Evolutionary conservation across 495 filamentous ascomycete genomes (phyloP), one percentile per base, ranked within the genome.

Genomic region (Talaromyces adpressus): DNA sequence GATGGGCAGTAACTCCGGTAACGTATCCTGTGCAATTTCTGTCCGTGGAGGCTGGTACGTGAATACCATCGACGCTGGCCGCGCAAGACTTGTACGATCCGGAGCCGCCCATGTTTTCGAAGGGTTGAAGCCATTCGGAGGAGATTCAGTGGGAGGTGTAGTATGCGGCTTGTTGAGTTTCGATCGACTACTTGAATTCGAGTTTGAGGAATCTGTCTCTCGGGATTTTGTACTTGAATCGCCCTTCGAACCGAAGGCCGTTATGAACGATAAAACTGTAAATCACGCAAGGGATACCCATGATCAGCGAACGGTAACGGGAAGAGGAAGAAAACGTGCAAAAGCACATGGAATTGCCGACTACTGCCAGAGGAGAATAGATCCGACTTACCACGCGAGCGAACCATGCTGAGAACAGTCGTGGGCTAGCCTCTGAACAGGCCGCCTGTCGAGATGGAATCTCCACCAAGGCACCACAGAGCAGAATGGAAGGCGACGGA

Each of bases 1-100:
- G 67, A 98, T 94, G 25, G 91, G 94, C 73, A 91, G 90, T 36
- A 98, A 81, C 78, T 98, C 94, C 5, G 95, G 90, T 34, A 91
- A 85, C 8, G 92, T 97, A 68, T 97, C 91, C 59, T 86, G 80
- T 65, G 84, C 85, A 57, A 96, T 84, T 65, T 96, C 88, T 85
- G 97, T 90, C 66, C 91, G 73, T 63, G 90, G 92, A 65, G 93
- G 95, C 65, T 94, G 89, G 71, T 93, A 93, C 45, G 91, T 86
- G 68, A 96, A 91, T 18, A 84, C 71, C 76, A 87, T 85, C 14
- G 86, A 89, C 41, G 78, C 79, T 9, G 86, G 86, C 49, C 87
- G 78, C 60, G 45, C 27, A 25, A 84, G 84, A 6, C 76, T 72
- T 22, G 73, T 72, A 54, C 75, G 75, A 62, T 74, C 77, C 6